Percentiles rank a stretch among this genome's conserved stretches.
Evolutionary conservation across 257 asterid genomes (phyloP).

Genomic region (Cynanchum wilfordii): DNA sequence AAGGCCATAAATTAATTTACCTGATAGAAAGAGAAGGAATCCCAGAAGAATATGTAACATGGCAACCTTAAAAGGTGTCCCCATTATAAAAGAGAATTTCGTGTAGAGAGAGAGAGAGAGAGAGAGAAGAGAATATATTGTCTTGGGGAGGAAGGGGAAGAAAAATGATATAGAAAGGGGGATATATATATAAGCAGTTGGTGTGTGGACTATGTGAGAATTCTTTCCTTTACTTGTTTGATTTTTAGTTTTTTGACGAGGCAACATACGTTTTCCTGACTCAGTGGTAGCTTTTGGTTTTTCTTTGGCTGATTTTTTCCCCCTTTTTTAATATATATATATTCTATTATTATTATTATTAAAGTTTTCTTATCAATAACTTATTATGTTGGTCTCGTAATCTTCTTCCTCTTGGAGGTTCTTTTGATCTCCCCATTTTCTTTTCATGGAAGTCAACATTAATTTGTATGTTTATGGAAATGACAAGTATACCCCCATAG

Average conservation of each 20-base stretch:
- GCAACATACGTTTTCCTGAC: conserved; percentile 18
- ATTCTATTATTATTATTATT: no score
- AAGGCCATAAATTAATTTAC: conserved; percentile 8
- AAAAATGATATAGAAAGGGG: conserved; percentile 12
- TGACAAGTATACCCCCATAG: not conserved
- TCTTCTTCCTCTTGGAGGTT: not conserved
- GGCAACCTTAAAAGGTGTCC: conserved; percentile 26
- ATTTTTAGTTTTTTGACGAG: conserved; percentile 14
- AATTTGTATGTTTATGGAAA: not conserved
- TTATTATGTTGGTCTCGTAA: conserved; percentile 8
- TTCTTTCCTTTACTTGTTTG: conserved; percentile 40
- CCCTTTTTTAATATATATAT: no score
- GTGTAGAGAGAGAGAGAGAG: conserved; percentile 5
- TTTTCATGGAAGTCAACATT: not conserved
- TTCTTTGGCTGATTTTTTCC: not conserved
- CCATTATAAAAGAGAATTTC: conserved; percentile 32
- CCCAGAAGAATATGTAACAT: conserved; percentile 39
- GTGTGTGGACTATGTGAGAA: conserved; percentile 18
- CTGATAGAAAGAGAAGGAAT: conserved; percentile 21
- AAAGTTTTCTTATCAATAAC: not conserved
- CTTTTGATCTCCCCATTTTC: conserved; percentile 3
- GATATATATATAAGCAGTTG: conserved; percentile 16
- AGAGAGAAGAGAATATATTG: not conserved
- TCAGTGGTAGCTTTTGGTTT: conserved; percentile 2
- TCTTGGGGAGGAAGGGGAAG: conserved; percentile 15